Percentiles rank a stretch among this genome's conserved stretches.
These are phyloP conservation scores for Rachicladosporium sp. DNA, from an alignment of 2,329 filamentous ascomycete species.

Conservation along the genomic window DNA sequence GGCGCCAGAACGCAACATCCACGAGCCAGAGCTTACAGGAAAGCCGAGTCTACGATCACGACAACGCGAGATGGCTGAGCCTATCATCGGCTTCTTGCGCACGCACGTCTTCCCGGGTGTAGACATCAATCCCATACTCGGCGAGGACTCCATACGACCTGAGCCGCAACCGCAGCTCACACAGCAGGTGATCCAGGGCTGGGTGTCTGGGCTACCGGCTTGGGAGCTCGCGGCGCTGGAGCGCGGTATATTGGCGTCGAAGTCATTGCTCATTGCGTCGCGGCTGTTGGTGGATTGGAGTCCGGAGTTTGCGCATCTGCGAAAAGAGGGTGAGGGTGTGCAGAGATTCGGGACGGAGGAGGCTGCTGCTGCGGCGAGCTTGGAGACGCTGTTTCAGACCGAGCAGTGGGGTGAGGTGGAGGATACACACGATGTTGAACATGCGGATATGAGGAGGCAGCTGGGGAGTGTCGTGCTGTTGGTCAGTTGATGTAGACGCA, in stretches of 20 bases:
- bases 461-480: slow-evolving; percentile 76
- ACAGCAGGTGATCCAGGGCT: slow-evolving; percentile 62
- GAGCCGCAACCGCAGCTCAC: slow-evolving; percentile 60
- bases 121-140: slow-evolving; percentile 68
- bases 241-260: slow-evolving; percentile 69
- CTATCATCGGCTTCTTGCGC: slow-evolving; percentile 60
- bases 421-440: slow-evolving; percentile 93
- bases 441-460: slow-evolving; percentile 77
- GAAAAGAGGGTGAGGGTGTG: slow-evolving; percentile 59
- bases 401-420: slow-evolving; percentile 92
- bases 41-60: slow-evolving; percentile 49
- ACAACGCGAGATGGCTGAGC: slow-evolving; percentile 57
- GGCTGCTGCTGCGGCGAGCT: slow-evolving; percentile 40
- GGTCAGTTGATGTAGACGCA: slow-evolving; percentile 32
- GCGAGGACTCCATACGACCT: slow-evolving; percentile 63
- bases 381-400: slow-evolving; percentile 87
- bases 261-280: slow-evolving; percentile 68
- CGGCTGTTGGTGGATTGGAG: slow-evolving; percentile 81
- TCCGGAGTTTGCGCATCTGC: slow-evolving; percentile 44
- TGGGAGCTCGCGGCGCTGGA: slow-evolving; percentile 85
- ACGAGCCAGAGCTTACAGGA: slow-evolving; percentile 37
- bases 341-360: slow-evolving; percentile 36
- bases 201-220: slow-evolving; percentile 58
- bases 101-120: slow-evolving; percentile 73
- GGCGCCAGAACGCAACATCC: slow-evolving; percentile 47